Conservation (phyloP, 225 moss, liverwort and hornwort genomes). For the Thuidium tamariscinum region DNA sequence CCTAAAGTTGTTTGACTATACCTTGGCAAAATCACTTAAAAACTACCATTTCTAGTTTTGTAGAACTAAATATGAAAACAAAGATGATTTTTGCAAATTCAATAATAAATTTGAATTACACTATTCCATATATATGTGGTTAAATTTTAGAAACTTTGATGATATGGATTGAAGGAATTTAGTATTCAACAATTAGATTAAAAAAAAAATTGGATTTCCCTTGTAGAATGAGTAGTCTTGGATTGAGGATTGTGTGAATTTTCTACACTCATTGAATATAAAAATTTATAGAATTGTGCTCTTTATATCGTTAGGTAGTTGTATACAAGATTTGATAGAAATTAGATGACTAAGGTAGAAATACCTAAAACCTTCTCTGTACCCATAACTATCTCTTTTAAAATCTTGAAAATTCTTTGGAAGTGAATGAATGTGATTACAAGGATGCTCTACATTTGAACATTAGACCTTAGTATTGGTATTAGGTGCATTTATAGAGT, state of each 20-base stretch:
- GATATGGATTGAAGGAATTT: not conserved
- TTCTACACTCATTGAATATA: fast-evolving
- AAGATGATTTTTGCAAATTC: not conserved
- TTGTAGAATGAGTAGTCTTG: fast-evolving
- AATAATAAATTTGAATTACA: not conserved
- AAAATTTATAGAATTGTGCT: not conserved
- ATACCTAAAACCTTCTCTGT: too few species aligned
- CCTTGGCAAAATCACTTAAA: too few species aligned
- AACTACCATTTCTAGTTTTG: not conserved
- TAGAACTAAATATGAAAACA: not conserved
- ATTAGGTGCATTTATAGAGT: too few species aligned
- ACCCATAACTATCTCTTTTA: too few species aligned
- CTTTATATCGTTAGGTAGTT: not conserved
- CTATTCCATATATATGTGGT: not conserved
- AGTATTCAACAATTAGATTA: not conserved
- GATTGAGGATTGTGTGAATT: not conserved
- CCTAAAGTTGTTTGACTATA: not conserved
- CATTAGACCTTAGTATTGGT: too few species aligned
- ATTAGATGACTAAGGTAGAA: too few species aligned
- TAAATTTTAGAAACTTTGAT: too few species aligned
- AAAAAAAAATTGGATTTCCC: not conserved
- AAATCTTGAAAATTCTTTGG: too few species aligned
- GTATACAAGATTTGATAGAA: not conserved
- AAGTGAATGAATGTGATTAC: too few species aligned
- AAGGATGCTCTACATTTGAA: too few species aligned